phyloP scores from a whole-genome alignment of 352 stramenopile species.

The Globisporangium iwayamae region DNA sequence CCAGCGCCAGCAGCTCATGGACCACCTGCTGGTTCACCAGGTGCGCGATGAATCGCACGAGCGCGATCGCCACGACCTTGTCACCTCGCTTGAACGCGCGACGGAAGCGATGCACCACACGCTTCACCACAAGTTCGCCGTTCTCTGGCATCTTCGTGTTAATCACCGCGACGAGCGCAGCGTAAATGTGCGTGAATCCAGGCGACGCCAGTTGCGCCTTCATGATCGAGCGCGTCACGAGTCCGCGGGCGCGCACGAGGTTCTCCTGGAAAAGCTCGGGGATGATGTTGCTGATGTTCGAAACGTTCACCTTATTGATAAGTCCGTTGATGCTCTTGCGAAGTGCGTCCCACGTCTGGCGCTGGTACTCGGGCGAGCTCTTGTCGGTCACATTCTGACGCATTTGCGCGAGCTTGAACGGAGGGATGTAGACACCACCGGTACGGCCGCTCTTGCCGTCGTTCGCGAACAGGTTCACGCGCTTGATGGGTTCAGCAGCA shows the following conservation, averaged over 20 bases:
- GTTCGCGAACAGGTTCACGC: constrained; percentile 31
- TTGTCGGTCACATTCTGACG: constrained; percentile 49
- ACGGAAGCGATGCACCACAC: constrained; percentile 95
- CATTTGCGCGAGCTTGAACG: constrained; percentile 90
- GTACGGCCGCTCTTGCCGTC: constrained; percentile 62
- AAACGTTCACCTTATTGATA: constrained; percentile 96
- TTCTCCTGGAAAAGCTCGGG: constrained; percentile 98
- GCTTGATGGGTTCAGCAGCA: constrained; percentile 13
- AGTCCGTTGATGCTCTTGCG: constrained; percentile 97
- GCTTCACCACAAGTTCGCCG: constrained; percentile 92
- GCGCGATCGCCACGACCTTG: constrained; percentile 93
- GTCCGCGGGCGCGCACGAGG: constrained; percentile 93
- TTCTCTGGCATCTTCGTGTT: constrained; percentile 99
- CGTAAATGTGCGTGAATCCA: constrained; percentile 96
- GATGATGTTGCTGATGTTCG: constrained; percentile 95
- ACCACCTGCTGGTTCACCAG: constrained; percentile 98
- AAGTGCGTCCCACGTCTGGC: constrained; percentile 94
- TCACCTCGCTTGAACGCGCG: constrained; percentile 95
- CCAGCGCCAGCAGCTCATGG: constrained; percentile 96
- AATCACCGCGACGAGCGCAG: constrained; percentile 95
- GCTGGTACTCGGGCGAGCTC: constrained; percentile 81
- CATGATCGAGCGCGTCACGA: constrained; percentile 94
- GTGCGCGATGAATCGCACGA: constrained; percentile 97
- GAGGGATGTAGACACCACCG: constrained; percentile 90
- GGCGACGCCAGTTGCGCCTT: constrained; percentile 95